Evolutionary conservation across 176 grass and related monocot genomes (phyloP), one percentile per base, ranked within the genome.

Genomic region (Areca catechu): DNA sequence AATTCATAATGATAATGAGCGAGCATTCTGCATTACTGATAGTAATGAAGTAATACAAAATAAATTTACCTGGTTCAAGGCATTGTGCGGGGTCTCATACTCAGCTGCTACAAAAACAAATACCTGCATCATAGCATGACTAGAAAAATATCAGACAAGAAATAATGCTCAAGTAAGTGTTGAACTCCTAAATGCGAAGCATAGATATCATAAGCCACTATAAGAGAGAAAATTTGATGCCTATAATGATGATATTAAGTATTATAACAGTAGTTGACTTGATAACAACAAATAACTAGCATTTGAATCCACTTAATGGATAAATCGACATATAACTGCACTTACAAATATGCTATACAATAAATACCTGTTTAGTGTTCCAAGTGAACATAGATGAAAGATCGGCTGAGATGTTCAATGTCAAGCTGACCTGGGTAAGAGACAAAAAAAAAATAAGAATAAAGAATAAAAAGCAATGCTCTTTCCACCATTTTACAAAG

Each of bases 41-140:
- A 12, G 34, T 10, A 2, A 43, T 43, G 14, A 12, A 43, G 17
- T 16, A 20, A 37, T 25, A 57, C 24, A 49, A 14, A 0, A 50
- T 24, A 2, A 30, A 65, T 43, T 79, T 63, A 98, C 93, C 78
- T 92, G 93, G 81, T 98, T 98, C 55, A 98, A 67, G 16, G 88
- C 81, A 76, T 98, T 98, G 22, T 89, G 81, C 17, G 73, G 56
- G 55, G 87, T 98, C 56, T 88, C 88, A 57, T 98, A 98, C 66
- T 98, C 93, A 54, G 93, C 93, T 1, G 93, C 93, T 56, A 92
- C 84, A 71, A 98, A 98, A 50, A 92, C 93, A 92, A 98, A 98
- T 30, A 98, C 93, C 93, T 98, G 70, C 19, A 79, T 65, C 18
- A 60, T 16, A 6, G 27, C 70, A 78, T 27, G 16, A 58, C 5